Conservation (phyloP, 257 asterid genomes). For the Nicotiana tomentosiformis region DNA sequence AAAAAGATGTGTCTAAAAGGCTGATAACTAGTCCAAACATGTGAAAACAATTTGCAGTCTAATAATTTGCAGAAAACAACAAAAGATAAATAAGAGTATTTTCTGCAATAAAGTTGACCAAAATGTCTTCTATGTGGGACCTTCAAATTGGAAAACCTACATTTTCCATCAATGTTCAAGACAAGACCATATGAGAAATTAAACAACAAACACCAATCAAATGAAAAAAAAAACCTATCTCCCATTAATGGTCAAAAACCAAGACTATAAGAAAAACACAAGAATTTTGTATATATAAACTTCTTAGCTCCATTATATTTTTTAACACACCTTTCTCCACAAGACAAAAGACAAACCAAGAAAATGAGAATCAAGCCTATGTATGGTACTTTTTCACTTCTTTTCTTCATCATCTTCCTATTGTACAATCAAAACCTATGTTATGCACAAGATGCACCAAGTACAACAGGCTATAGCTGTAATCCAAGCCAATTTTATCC, state of each 20-base stretch:
- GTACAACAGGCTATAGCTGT: too few relatives aligned
- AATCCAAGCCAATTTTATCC: too few relatives aligned
- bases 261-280: not conserved
- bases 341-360: not conserved
- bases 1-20: not conserved
- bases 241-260: not conserved
- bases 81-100: not conserved
- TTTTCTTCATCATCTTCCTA: too few relatives aligned
- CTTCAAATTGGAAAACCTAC: not conserved
- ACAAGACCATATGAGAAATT: not conserved
- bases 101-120: not conserved
- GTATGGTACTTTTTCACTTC: too few relatives aligned
- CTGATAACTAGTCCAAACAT: not conserved
- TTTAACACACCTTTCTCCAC: not conserved
- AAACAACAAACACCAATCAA: not conserved
- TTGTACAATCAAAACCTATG: too few relatives aligned
- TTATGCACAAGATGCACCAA: too few relatives aligned
- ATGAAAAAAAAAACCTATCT: not conserved
- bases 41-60: not conserved
- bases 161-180: not conserved
- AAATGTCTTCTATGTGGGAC: not conserved
- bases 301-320: not conserved
- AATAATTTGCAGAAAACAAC: not conserved
- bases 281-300: not conserved
- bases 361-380: not conserved